phyloP scores from a whole-genome alignment of 2,329 filamentous ascomycete genomes.

The Calonectria honghensis region DNA sequence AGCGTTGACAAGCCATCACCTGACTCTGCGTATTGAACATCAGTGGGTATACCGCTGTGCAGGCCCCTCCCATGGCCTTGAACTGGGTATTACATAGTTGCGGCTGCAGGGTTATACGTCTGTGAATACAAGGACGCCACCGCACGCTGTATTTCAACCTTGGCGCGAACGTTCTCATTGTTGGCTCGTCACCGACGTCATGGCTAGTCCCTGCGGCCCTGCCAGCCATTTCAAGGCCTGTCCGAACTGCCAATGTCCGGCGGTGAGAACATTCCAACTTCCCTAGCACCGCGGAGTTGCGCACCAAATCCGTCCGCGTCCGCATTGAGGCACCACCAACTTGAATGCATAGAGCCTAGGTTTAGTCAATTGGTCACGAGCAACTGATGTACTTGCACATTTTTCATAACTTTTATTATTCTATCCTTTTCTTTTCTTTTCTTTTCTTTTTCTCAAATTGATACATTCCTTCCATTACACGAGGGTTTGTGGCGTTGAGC shows the following conservation, averaged over 20 bases:
- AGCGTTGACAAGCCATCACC: slow-evolving; percentile 53
- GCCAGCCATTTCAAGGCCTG: neutral
- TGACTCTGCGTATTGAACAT: slow-evolving; percentile 44
- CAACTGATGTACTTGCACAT: neutral
- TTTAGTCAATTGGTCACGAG: neutral
- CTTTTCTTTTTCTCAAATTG: neutral
- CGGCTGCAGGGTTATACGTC: slow-evolving; percentile 15
- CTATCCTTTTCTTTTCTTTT: no score
- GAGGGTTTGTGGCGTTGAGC: neutral
- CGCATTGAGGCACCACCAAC: slow-evolving; percentile 2
- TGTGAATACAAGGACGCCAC: slow-evolving; percentile 12
- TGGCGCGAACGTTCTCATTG: slow-evolving; percentile 8
- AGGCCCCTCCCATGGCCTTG: slow-evolving; percentile 24
- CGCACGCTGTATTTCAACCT: neutral
- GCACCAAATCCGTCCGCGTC: slow-evolving; percentile 29
- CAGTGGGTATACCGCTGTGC: slow-evolving; percentile 33
- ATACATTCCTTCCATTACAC: neutral
- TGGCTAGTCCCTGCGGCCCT: slow-evolving; percentile 1
- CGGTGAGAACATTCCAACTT: slow-evolving; percentile 24
- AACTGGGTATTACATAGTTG: slow-evolving; percentile 11
- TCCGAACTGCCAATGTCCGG: slow-evolving; percentile 26
- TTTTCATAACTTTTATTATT: neutral
- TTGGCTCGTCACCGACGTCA: neutral
- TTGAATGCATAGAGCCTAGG: neutral
- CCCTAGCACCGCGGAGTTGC: slow-evolving; percentile 19